Conservation (phyloP, 2,329 filamentous ascomycete genomes). For the Colletotrichum nymphaeae region DNA sequence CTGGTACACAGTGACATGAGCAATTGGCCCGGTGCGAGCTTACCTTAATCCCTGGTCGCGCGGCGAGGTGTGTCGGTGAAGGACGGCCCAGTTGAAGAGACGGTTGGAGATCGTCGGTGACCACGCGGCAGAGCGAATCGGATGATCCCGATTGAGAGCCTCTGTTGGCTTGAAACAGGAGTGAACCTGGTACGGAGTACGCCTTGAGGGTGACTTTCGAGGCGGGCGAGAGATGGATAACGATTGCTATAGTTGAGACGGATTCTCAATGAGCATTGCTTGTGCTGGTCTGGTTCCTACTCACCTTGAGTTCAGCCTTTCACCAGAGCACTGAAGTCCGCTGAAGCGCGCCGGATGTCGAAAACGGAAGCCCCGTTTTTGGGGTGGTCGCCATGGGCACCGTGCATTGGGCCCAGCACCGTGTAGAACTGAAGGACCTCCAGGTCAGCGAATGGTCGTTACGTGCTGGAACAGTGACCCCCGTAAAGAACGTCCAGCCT, state of each 20-base stretch:
- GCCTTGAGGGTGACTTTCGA: neutral
- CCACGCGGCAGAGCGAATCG: conserved; percentile 6
- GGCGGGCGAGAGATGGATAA: neutral
- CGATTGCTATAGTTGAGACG: conserved; percentile 16
- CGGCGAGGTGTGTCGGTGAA: conserved; percentile 12
- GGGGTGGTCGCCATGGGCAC: conserved; percentile 26
- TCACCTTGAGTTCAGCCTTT: conserved; percentile 32
- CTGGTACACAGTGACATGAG: neutral
- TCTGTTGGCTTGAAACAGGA: conserved; percentile 6
- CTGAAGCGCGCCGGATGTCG: conserved; percentile 27
- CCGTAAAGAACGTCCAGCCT: conserved; percentile 17
- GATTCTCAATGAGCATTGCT: conserved; percentile 16
- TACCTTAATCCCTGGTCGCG: conserved; percentile 10
- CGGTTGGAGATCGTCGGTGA: conserved; percentile 29
- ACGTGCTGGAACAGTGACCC: neutral
- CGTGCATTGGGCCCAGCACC: conserved; percentile 23
- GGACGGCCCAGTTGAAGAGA: neutral
- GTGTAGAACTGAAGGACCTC: neutral
- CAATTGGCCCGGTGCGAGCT: neutral
- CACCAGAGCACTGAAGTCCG: conserved; percentile 32
- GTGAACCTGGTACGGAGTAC: neutral
- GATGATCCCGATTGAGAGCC: neutral
- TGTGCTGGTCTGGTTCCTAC: conserved; percentile 11
- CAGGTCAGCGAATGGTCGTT: neutral
- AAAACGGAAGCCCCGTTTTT: conserved; percentile 27